These are phyloP conservation scores for Prosopis cineraria DNA, from an alignment of 306 rosid genomes.

Conservation along the genomic window DNA sequence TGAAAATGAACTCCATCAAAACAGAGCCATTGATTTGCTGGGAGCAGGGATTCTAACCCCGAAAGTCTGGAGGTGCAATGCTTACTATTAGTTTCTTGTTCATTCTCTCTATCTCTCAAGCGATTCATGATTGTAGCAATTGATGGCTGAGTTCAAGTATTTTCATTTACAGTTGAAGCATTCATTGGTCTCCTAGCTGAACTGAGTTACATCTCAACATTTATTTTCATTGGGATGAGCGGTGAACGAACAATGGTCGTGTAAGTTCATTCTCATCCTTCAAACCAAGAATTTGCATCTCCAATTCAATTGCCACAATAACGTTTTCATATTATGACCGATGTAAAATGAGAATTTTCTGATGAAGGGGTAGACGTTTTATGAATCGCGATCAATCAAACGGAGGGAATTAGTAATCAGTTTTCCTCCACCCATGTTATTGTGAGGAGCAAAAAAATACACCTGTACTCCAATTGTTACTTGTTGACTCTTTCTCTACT, in stretches of 20 bases:
- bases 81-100: neutral
- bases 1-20: neutral
- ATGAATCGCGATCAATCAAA: neutral
- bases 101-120: neutral
- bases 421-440: neutral
- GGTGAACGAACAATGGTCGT: constrained; percentile 21
- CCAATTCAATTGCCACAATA: neutral
- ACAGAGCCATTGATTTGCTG: neutral
- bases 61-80: neutral
- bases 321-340: neutral
- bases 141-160: neutral
- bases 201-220: neutral
- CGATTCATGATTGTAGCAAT: neutral
- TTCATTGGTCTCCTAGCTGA: neutral
- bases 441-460: neutral
- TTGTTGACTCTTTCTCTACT: neutral
- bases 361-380: neutral
- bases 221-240: neutral
- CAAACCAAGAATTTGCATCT: neutral
- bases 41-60: neutral
- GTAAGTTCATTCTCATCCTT: constrained; percentile 21
- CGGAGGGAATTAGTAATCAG: neutral
- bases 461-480: neutral
- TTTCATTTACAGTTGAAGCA: neutral
- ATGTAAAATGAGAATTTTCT: neutral